Base-by-base conservation (phyloP, 1,139 yeast species). In the Lodderomyces beijingensis region DNA sequence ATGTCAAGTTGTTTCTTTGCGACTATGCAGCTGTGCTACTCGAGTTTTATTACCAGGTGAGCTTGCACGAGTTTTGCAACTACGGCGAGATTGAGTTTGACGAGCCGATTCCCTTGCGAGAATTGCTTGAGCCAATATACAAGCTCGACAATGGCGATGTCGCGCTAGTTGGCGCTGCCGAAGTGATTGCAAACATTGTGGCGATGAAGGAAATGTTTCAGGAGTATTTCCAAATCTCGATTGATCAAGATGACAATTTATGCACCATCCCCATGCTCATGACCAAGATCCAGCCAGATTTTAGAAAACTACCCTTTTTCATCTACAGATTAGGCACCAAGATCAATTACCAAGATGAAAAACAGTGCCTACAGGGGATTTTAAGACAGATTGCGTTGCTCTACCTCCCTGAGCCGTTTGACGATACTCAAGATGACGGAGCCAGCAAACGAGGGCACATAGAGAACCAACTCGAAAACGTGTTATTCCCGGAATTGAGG, bases 41-140 rank as follows among this genome's bases (percentile, higher is more conserved):
- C 40, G 89, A 85, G 42, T 65, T 87, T 35, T 88, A 83, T 50
- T 91, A 88, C 51, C 97, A 93, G 47, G 59, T 83, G 6, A 87
- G 83, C 0, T 58, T 91, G 12, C 62, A 80, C 1, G 89, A 86
- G 39, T 88, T 93, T 57, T 75, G 82, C 31, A 89, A 88, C 49
- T 89, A 77, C 57, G 98, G 98, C 1, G 65, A 61, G 14, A 67
- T 82, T 4, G 58, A 57, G 15, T 56, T 82, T 3, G 53, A 59
- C 35, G 50, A 62, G 34, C 62, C 74, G 16, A 33, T 70, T 7
- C 30, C 51, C n/a, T 32, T 72, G 7, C 37, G 40, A 2, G 53
- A 55, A 2, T 35, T 63, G n/a, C 38, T 65, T 29, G 53, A 42
- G n/a, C 57, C 53, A n/a, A 41, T 55, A 33, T 55, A 50, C 35